phyloP scores from a whole-genome alignment of 495 filamentous ascomycete genomes.

The Talaromyces borbonicus region DNA sequence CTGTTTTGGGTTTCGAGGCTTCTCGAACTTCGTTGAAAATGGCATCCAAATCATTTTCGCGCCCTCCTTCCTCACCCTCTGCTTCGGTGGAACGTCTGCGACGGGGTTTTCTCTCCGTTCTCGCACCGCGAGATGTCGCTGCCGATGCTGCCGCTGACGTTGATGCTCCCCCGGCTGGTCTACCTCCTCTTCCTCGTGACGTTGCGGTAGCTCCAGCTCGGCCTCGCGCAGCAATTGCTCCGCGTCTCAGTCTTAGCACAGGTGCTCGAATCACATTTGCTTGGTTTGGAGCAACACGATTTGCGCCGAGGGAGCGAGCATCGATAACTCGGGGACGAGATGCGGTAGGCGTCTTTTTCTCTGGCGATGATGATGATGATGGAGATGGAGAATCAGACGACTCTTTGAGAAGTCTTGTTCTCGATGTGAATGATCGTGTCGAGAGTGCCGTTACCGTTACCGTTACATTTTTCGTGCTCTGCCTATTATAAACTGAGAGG shows the following conservation, averaged over 20 bases:
- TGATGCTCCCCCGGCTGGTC: background rate
- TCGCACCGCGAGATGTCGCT: background rate
- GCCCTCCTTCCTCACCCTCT: conserved; percentile 18
- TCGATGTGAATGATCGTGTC: background rate
- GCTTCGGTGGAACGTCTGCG: conserved; percentile 10
- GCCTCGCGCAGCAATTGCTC: conserved; percentile 4
- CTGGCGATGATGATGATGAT: conserved; percentile 12
- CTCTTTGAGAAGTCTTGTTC: no score
- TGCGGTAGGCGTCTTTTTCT: conserved; percentile 11
- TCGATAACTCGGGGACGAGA: conserved; percentile 27
- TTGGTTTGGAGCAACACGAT: conserved; percentile 18
- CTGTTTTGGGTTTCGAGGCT: conserved; percentile 19
- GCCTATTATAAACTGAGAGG: background rate
- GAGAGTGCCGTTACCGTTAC: background rate
- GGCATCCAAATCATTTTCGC: conserved; percentile 20
- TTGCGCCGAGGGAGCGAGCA: conserved; percentile 31
- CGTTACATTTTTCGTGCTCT: background rate
- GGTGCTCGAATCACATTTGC: conserved; percentile 27
- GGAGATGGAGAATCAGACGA: no score
- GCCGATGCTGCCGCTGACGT: background rate
- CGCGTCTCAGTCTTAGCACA: conserved; percentile 15
- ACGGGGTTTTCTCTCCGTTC: background rate
- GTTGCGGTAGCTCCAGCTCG: background rate
- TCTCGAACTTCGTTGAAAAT: conserved; percentile 23
- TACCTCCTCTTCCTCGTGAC: background rate